Base-by-base conservation (phyloP, 1,139 yeast genomes). In the Debaryomyces fabryi region DNA sequence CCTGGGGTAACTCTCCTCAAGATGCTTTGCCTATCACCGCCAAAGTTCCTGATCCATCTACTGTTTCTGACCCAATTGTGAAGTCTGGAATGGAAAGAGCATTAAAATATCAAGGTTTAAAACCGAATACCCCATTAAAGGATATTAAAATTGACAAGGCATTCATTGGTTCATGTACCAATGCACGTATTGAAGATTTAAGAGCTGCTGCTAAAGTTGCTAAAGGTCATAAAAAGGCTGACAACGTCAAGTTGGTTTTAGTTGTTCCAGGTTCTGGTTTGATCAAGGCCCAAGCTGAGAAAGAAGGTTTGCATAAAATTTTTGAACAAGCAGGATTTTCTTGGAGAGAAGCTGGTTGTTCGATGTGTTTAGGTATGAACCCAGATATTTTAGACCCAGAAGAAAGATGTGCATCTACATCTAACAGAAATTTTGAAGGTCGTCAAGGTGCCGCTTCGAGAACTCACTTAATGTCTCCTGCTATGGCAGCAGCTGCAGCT, bases 341-440 rank as follows among this genome's bases (percentile, higher is more conserved):
- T 61, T 93, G 99, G 99, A 87, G 99, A 77, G 99, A 93, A 75
- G 98, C 99, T 55, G 99, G 99, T 53, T 93, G 99, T 74, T 92
- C 98, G 45, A 93, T 93, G 99, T 93, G 99, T 75, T 82, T 93
- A 52, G 99, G 99, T 71, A 93, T 93, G 99, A 93, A 93, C 74
- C 97, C 98, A 37, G 99, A 93, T 75, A 92, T 93, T 61, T 81
- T 93, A 63, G 83, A 86, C 52, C 98, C 98, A 41, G 82, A 88
- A 65, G 99, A 93, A 72, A 85, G 99, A 73, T 93, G 99, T 76
- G 99, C 99, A 5, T 92, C 98, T 20, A 93, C 99, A 27, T 92
- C 98, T 25, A 93, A 93, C 79, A 88, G 99, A 81, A 93, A 93
- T 76, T 93, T 93, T 67, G 97, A 93, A 72, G 99, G 99, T 61